phyloP scores from a whole-genome alignment of 495 filamentous ascomycete species.

The Hypoxylon fuscum region DNA sequence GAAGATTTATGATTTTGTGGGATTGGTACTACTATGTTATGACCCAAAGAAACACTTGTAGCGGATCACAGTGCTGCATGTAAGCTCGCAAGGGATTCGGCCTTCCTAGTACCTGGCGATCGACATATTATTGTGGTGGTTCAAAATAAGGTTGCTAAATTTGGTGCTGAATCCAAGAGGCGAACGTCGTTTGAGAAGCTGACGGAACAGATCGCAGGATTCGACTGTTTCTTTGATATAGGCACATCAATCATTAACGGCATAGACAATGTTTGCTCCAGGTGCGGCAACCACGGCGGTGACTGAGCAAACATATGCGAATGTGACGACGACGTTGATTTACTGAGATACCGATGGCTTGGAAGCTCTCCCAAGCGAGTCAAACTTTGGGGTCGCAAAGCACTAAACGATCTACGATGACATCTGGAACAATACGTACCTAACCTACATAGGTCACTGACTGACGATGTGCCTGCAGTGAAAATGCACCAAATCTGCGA shows the following conservation, averaged over 20 bases:
- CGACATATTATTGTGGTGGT: not conserved
- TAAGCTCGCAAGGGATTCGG: not conserved
- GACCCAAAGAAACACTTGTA: not conserved
- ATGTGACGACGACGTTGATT: conserved; percentile 2
- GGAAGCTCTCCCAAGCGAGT: conserved; percentile 33
- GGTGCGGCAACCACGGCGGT: not conserved
- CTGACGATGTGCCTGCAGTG: conserved; percentile 23
- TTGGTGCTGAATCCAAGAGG: not conserved
- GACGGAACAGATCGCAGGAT: too few species aligned
- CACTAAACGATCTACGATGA: conserved; percentile 30
- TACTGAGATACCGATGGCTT: conserved; percentile 37
- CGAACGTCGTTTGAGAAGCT: not conserved
- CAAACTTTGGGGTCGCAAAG: conserved; percentile 15
- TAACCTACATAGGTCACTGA: conserved; percentile 28
- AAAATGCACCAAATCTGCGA: conserved; percentile 17
- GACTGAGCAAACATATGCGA: not conserved
- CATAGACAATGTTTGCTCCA: not conserved
- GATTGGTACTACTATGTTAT: not conserved
- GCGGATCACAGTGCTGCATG: not conserved
- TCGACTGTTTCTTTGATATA: too few species aligned
- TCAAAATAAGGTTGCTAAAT: not conserved
- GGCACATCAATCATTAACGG: too few species aligned
- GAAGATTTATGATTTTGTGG: not conserved
- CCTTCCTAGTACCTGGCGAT: not conserved
- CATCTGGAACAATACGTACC: conserved; percentile 30